Evolutionary conservation across 352 stramenopile genomes (phyloP), one percentile per base, ranked within the genome.

Genomic region (Phytophthora rubi): DNA sequence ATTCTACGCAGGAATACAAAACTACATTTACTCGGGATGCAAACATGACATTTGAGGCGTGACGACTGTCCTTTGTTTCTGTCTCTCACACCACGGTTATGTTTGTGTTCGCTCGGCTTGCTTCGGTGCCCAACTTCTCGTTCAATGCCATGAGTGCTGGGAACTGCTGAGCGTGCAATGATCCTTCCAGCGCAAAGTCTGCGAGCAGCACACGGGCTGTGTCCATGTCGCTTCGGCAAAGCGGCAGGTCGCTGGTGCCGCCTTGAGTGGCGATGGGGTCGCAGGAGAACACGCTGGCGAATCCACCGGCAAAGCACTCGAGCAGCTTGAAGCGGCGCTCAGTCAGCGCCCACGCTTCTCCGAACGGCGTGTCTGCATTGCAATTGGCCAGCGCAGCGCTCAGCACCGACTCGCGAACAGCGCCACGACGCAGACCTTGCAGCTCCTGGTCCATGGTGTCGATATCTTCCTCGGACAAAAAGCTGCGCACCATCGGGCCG

Each of bases 281-380:
- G 23, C 65, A 75, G 7, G 68, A 63, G 35, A 80, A 83, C 2
- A 85, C 72, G 32, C 77, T 90, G 23, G 85, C 85, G 15, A 92
- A 75, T 0, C 82, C 82, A 2, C 79, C 85, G 0, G 81, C 85
- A 51, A 92, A 90, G 21, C 69, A 68, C 65, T 91, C 81, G 10
- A 92, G 74, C 32, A 73, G 48, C 21, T 68, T 71, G 42, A 90
- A 92, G 8, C 82, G 79, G 0, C 71, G 59, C 4, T 71, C 53
- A 0, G 75, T 82, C 7, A 61, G 47, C 6, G 57, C 53, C 85
- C 85, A 92, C 6, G 79, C 73, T 21, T 44, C 48, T 26, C 84
- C 71, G 57, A 92, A 92, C 23, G 75, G 49, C 12, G 56, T 68
- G 8, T 79, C 63, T 1, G 61, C 68, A 18, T 64, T 56, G 39